Evolutionary conservation across 352 stramenopile species (phyloP).

Genomic region (Aphanomyces euteiches): DNA sequence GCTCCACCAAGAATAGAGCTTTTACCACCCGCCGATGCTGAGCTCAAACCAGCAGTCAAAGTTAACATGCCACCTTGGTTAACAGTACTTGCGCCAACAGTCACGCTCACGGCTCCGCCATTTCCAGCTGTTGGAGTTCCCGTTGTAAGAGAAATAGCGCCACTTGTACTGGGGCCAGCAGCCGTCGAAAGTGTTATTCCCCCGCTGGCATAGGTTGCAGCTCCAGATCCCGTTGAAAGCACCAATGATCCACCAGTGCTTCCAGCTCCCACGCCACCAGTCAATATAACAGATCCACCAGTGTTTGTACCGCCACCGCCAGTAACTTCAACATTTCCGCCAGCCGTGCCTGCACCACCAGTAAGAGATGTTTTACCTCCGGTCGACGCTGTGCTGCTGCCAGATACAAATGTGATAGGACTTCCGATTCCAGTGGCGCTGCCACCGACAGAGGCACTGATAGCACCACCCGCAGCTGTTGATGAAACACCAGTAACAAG

Average conservation of each 20-base stretch:
- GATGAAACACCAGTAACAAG: conserved; percentile 18
- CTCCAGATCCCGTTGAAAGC: conserved; percentile 50
- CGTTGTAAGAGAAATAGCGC: conserved; percentile 41
- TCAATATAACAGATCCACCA: conserved; percentile 18
- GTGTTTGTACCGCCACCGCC: conserved; percentile 11
- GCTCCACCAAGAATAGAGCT: conserved; percentile 46
- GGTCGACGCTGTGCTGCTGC: conserved; percentile 44
- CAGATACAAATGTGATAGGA: conserved; percentile 47
- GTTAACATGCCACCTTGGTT: conserved; percentile 56
- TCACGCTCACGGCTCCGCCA: conserved; percentile 57
- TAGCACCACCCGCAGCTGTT: not conserved
- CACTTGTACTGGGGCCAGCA: conserved; percentile 26
- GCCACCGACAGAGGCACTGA: not conserved
- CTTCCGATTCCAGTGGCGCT: conserved; percentile 48
- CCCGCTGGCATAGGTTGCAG: conserved; percentile 51
- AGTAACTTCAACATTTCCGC: conserved; percentile 26
- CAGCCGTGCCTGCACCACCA: conserved; percentile 14
- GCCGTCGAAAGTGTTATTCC: conserved; percentile 42
- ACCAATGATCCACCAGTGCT: conserved; percentile 50
- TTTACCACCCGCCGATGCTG: conserved; percentile 50
- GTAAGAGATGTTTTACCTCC: conserved; percentile 15
- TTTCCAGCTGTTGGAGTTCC: conserved; percentile 52
- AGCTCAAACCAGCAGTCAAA: conserved; percentile 59
- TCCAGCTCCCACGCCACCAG: conserved; percentile 30
- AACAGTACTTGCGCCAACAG: conserved; percentile 52